Conservation (phyloP, 108 stramenopile genomes). For the Cyclotella choctawhatcheeana region DNA sequence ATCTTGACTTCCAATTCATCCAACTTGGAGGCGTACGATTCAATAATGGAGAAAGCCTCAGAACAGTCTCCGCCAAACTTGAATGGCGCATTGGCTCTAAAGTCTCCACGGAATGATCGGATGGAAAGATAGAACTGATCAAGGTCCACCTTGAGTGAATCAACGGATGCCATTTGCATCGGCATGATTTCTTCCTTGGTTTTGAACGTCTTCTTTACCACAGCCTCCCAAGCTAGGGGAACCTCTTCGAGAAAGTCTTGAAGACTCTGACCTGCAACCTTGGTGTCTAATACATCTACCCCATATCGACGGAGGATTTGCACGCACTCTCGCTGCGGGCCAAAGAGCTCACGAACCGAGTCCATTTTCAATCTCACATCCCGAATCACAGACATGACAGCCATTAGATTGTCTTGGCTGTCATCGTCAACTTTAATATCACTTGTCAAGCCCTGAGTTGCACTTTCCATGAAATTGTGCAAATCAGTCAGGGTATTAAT, state of each 20-base stretch:
- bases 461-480: conserved; percentile 68
- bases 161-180: conserved; percentile 87
- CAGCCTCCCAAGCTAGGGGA: conserved; percentile 81
- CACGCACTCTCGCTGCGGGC: conserved; percentile 78
- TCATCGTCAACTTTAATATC: conserved; percentile 56
- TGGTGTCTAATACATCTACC: conserved; percentile 67
- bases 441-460: conserved; percentile 59
- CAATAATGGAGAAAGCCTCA: conserved; percentile 73
- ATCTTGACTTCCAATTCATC: conserved; percentile 62
- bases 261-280: conserved; percentile 41
- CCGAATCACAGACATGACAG: conserved; percentile 84
- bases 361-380: conserved; percentile 81
- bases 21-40: conserved; percentile 60
- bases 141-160: conserved; percentile 68
- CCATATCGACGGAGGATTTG: conserved; percentile 80
- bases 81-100: conserved; percentile 83
- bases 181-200: conserved; percentile 91
- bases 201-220: conserved; percentile 82
- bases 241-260: conserved; percentile 89
- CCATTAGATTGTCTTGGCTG: conserved; percentile 61
- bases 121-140: conserved; percentile 72
- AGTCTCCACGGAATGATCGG: conserved; percentile 77
- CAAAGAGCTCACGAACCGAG: conserved; percentile 71
- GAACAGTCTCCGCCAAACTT: conserved; percentile 65
- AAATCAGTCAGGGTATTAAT: conserved; percentile 63